These are phyloP conservation scores for Hyphopichia homilentoma DNA, from an alignment of 805 yeast genomes.

Conservation along the genomic window DNA sequence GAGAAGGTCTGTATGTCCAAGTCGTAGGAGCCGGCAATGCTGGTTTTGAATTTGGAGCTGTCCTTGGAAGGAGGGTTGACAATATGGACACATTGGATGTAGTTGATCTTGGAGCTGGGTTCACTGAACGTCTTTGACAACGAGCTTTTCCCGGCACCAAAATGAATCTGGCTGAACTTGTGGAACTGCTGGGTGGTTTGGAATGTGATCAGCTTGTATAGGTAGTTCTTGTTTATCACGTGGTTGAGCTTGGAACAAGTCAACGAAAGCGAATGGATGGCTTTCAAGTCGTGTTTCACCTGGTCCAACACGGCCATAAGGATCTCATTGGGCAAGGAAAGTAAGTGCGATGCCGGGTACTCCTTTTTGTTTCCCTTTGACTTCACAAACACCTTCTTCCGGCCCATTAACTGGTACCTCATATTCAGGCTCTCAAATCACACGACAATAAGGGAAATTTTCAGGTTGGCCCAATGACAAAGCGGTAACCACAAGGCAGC, in stretches of 20 bases:
- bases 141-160: conserved; percentile 17
- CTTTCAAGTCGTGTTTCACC: conserved; percentile 15
- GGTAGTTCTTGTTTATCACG: conserved; percentile 31
- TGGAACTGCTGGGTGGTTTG: conserved; percentile 22
- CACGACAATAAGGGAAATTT: no score
- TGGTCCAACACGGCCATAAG: conserved; percentile 29
- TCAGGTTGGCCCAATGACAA: no score
- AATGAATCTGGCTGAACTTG: conserved; percentile 32
- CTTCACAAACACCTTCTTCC: conserved; percentile 20
- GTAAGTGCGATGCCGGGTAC: conserved; percentile 30
- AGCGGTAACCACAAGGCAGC: no score
- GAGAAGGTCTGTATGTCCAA: no score
- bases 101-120: conserved; percentile 28
- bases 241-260: conserved; percentile 34
- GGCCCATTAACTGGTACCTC: conserved; percentile 41
- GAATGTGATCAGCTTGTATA: conserved; percentile 33
- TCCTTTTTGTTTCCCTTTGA: conserved; percentile 7
- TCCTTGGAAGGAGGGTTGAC: conserved; percentile 30
- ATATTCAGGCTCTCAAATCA: no score
- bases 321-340: conserved; percentile 43
- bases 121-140: conserved; percentile 20
- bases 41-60: conserved; percentile 17
- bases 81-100: conserved; percentile 23
- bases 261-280: conserved; percentile 23
- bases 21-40: conserved; percentile 35